A percentile compares a stretch with the other conserved stretches of the same genome.
These are phyloP conservation scores for Drosera spatulata DNA, from an alignment of 179 eudicot species.

Conservation along the genomic window DNA sequence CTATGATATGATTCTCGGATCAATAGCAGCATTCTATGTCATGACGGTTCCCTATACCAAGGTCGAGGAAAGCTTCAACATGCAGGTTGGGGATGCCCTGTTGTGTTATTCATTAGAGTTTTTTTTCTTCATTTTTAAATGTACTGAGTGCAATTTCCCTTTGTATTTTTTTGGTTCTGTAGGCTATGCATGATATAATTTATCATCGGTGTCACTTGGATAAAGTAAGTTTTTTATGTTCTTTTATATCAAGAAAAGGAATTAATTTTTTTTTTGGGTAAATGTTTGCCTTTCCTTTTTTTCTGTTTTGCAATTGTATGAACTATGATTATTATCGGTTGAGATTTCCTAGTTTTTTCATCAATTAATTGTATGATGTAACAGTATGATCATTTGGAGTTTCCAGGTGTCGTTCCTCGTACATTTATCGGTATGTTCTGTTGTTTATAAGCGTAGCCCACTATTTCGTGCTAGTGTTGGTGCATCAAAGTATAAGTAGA, in stretches of 20 bases:
- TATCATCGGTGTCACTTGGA: constrained; percentile 69
- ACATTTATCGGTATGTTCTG: constrained; percentile 63
- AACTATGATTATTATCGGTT: background rate
- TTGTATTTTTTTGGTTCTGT: constrained; percentile 8
- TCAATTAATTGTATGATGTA: background rate
- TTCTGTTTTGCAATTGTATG: background rate
- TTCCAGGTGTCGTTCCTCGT: constrained; percentile 98
- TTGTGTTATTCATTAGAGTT: background rate
- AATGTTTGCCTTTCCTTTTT: too few species aligned
- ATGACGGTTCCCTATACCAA: constrained; percentile 88
- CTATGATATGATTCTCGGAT: constrained; percentile 74
- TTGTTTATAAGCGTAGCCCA: background rate
- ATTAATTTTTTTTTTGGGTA: too few species aligned
- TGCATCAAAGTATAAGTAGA: too few species aligned
- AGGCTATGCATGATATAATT: constrained; percentile 97
- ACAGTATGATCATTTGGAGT: constrained; percentile 98
- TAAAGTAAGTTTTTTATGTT: constrained; percentile 33
- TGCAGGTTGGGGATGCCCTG: constrained; percentile 43
- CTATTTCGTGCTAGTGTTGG: too few species aligned
- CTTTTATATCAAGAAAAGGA: background rate
- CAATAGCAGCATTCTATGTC: constrained; percentile 80
- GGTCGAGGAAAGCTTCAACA: constrained; percentile 97
- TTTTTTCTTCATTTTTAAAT: too few species aligned
- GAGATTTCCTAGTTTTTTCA: too few species aligned
- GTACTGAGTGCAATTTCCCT: too few species aligned